Base-by-base conservation (phyloP, 1,139 yeast genomes). In the Schizosaccharomyces versatilis region DNA sequence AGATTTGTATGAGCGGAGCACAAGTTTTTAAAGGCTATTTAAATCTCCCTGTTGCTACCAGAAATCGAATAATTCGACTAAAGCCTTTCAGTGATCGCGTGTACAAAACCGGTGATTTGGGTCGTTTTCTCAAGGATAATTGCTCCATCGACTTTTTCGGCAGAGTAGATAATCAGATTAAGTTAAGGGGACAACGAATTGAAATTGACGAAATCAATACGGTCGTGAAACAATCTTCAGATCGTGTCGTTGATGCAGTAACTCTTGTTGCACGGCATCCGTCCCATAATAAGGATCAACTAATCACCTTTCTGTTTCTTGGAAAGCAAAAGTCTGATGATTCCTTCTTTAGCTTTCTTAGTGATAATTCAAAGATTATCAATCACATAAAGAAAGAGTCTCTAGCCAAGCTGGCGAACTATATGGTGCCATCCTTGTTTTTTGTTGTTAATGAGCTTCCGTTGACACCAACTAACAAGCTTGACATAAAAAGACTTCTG, bases 51-150 rank as follows among this genome's bases (percentile, higher is more conserved):
- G 61, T 59, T 7, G 57, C 54, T 3, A 62, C 63, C 1, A 38
- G 19, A 9, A 36, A 19, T 5, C 19, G 32, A n/a, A 19, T 44
- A 8, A 7, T 14, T 44, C 32, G 10, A 8, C 32, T 53, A 7
- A 38, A 52, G 32, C 24, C 44, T 5, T 62, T 62, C 51, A 40
- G 39, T 15, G 41, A 39, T 41, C 52, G 47, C 36, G 41, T 60
- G 12, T 62, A 62, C 53, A 52, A 60, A 12, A 62, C 64, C 2
- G 64, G 64, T n/a, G 64, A 62, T 52, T 53, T 62, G 14, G 64
- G 60, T 8, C 54, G 64, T 15, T 51, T 60, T 14, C 53, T 62
- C 5, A 47, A 52, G 7, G 63, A 61, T 39, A 55, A 53, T 36
- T 38, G 36, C 7, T 60, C 64, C 7, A 58, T 62, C 51, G 63